These are phyloP conservation scores for Diplocarpon mali DNA, from an alignment of 2,329 filamentous ascomycete genomes.

Conservation along the genomic window DNA sequence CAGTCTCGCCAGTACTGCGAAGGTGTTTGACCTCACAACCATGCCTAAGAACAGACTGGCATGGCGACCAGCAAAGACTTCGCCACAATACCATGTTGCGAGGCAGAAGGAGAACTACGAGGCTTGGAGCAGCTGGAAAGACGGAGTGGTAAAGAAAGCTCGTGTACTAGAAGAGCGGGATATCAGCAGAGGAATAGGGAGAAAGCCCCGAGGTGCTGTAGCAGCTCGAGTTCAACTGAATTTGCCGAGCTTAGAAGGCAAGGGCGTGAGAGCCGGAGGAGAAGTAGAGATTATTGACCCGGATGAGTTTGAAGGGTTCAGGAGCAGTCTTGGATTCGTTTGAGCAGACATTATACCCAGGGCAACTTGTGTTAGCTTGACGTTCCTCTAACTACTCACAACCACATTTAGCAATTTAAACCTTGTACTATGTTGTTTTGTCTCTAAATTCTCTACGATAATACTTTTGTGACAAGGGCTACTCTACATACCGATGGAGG, in stretches of 20 bases:
- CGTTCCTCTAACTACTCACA: neutral
- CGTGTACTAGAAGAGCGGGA: conserved; percentile 29
- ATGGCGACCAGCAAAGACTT: conserved; percentile 55
- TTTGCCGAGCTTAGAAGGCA: conserved; percentile 21
- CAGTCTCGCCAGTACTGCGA: conserved; percentile 44
- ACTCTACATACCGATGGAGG: too few relatives aligned
- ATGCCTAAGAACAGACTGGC: conserved; percentile 49
- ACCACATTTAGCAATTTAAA: too few relatives aligned
- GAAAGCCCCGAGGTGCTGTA: conserved; percentile 12
- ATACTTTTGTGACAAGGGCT: too few relatives aligned
- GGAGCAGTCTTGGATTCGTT: conserved; percentile 24
- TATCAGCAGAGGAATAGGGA: conserved; percentile 15
- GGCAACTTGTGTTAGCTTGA: conserved; percentile 4
- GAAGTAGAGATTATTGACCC: conserved; percentile 25
- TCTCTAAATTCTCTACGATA: too few relatives aligned
- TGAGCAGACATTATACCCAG: conserved; percentile 21
- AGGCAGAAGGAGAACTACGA: conserved; percentile 55
- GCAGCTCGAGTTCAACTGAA: conserved; percentile 22
- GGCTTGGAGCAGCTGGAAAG: conserved; percentile 48
- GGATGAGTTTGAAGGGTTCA: conserved; percentile 25
- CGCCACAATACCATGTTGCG: conserved; percentile 55
- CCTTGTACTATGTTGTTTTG: too few relatives aligned
- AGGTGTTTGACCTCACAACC: conserved; percentile 46
- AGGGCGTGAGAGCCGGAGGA: conserved; percentile 16
- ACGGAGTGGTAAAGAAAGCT: conserved; percentile 43